phyloP scores from a whole-genome alignment of 495 filamentous ascomycete species.

The Neurospora sp. region DNA sequence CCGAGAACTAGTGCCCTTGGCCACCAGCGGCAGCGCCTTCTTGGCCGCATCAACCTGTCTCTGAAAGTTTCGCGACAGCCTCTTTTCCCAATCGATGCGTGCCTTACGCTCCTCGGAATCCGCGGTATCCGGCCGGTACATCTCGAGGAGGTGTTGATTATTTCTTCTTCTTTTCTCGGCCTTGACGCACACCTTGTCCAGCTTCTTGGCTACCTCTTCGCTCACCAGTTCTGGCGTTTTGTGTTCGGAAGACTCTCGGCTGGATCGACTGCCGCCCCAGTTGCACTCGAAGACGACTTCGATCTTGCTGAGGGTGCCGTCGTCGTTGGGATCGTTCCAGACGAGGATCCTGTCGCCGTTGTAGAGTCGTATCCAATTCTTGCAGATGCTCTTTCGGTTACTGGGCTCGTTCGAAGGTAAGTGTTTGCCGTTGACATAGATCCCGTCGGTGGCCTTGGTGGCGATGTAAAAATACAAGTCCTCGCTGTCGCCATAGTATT shows the following conservation, averaged over 20 bases:
- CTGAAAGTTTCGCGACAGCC: background rate
- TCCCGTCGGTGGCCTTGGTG: slow-evolving; percentile 59
- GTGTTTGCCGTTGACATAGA: slow-evolving; percentile 58
- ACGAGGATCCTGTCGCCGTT: slow-evolving; percentile 63
- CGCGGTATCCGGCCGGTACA: background rate
- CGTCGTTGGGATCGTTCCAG: slow-evolving; percentile 23
- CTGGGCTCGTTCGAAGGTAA: slow-evolving; percentile 35
- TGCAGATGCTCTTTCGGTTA: slow-evolving; percentile 6
- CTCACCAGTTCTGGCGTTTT: slow-evolving; percentile 7
- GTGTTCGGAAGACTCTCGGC: slow-evolving; percentile 10
- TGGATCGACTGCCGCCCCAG: slow-evolving; percentile 34
- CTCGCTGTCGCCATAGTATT: slow-evolving; percentile 27
- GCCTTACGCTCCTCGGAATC: background rate
- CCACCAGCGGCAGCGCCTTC: background rate
- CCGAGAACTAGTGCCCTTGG: background rate
- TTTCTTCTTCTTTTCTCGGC: slow-evolving; percentile 17
- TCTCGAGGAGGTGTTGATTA: background rate
- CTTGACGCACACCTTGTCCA: slow-evolving; percentile 17
- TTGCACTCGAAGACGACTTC: slow-evolving; percentile 34
- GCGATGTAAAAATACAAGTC: slow-evolving; percentile 55
- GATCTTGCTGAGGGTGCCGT: slow-evolving; percentile 15
- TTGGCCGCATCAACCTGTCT: background rate
- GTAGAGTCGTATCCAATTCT: slow-evolving; percentile 55
- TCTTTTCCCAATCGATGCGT: background rate
- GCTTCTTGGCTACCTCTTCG: slow-evolving; percentile 9